Conservation (phyloP, 2,329 filamentous ascomycete genomes). For the Phaeosphaeriaceae sp. region DNA sequence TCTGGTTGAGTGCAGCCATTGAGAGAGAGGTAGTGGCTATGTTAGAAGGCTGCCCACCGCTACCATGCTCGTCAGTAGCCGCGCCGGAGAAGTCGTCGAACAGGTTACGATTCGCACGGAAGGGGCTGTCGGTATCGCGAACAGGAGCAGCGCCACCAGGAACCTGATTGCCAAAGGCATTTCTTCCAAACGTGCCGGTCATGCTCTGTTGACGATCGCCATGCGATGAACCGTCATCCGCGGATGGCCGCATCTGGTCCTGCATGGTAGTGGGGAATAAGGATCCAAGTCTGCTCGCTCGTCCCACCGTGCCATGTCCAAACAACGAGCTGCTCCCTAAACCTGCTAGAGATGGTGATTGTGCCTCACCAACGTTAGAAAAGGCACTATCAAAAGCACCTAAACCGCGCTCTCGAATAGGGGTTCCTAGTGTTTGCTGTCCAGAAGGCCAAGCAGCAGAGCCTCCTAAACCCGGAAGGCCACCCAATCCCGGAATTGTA, state of each 20-base stretch:
- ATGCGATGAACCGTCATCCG: slow-evolving; percentile 63
- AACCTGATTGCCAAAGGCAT: slow-evolving; percentile 56
- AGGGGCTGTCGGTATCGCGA: slow-evolving; percentile 51
- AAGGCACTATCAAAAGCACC: slow-evolving; percentile 65
- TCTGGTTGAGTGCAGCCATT: slow-evolving; percentile 42
- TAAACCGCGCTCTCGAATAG: slow-evolving; percentile 65
- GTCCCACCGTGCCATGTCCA: slow-evolving; percentile 70
- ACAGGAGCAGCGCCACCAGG: slow-evolving; percentile 33
- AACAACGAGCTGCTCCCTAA: slow-evolving; percentile 70
- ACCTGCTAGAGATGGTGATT: slow-evolving; percentile 73
- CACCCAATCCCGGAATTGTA: slow-evolving; percentile 64
- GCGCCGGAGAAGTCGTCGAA: slow-evolving; percentile 49
- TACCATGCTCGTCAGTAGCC: slow-evolving; percentile 34
- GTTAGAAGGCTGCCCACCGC: slow-evolving; percentile 29
- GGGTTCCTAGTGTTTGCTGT: slow-evolving; percentile 77
- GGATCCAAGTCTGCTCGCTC: slow-evolving; percentile 82
- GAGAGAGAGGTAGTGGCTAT: slow-evolving; percentile 39
- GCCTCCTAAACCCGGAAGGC: slow-evolving; percentile 64
- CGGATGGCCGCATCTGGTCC: slow-evolving; percentile 77
- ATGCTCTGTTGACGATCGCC: slow-evolving; percentile 52
- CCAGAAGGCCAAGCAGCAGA: slow-evolving; percentile 68
- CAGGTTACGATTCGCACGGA: slow-evolving; percentile 45
- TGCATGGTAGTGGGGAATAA: slow-evolving; percentile 90
- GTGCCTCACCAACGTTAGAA: slow-evolving; percentile 76
- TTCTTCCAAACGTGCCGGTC: slow-evolving; percentile 71